phyloP scores from a whole-genome alignment of 2,329 filamentous ascomycete genomes.

The Sphaerostilbella broomeana region DNA sequence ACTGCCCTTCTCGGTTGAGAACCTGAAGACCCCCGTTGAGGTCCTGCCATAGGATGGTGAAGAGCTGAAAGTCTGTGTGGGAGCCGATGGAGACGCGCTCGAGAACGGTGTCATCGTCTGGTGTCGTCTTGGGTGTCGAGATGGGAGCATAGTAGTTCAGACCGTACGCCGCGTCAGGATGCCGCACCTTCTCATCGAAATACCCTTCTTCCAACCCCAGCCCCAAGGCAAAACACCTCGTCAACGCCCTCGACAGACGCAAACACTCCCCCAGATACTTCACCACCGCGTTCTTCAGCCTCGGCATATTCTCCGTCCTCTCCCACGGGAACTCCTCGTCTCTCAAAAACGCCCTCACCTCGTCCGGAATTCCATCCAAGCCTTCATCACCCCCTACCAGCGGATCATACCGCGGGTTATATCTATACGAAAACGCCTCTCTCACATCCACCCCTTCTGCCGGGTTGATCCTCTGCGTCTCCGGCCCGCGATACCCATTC shows the following conservation, averaged over 20 bases:
- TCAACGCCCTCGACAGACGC: slow-evolving; percentile 42
- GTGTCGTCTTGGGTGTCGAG: neutral
- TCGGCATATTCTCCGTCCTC: slow-evolving; percentile 39
- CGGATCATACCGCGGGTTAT: slow-evolving; percentile 47
- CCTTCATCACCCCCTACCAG: slow-evolving; percentile 28
- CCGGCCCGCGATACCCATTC: slow-evolving; percentile 41
- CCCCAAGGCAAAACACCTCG: slow-evolving; percentile 47
- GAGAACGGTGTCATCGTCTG: slow-evolving; percentile 1
- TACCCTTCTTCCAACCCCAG: slow-evolving; percentile 47
- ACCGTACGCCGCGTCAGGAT: slow-evolving; percentile 40
- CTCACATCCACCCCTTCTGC: slow-evolving; percentile 44
- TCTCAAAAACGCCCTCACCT: slow-evolving; percentile 36
- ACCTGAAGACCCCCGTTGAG: slow-evolving; percentile 37
- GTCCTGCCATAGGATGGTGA: slow-evolving; percentile 43
- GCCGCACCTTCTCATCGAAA: slow-evolving; percentile 47
- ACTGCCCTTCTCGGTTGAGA: slow-evolving; percentile 31
- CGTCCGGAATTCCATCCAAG: slow-evolving; percentile 34
- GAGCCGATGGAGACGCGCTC: slow-evolving; percentile 37
- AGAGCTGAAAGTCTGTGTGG: slow-evolving; percentile 48
- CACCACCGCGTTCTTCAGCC: slow-evolving; percentile 41
- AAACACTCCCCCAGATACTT: slow-evolving; percentile 44
- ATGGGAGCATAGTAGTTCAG: slow-evolving; percentile 36
- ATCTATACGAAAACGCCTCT: slow-evolving; percentile 46
- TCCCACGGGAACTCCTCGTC: slow-evolving; percentile 49
- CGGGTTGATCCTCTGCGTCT: slow-evolving; percentile 41